phyloP scores from a whole-genome alignment of 2,329 filamentous ascomycete species.

The Colletotrichum scovillei region DNA sequence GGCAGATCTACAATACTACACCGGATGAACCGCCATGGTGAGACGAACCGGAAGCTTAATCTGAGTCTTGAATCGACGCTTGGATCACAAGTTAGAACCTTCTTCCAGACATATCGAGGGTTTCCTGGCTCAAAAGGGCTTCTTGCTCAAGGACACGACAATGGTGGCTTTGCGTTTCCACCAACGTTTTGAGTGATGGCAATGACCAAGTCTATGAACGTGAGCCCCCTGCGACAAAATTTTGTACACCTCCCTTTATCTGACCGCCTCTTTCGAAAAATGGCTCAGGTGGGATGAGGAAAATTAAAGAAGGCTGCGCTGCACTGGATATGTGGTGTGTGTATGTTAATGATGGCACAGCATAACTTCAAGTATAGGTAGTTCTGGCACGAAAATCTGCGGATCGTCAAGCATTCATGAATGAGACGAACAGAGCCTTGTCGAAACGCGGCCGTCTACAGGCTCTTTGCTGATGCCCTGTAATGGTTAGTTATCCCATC shows the following conservation, averaged over 20 bases:
- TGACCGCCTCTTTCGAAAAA: background rate
- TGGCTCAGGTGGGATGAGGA: background rate
- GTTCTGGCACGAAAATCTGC: too few species aligned
- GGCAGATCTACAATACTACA: background rate
- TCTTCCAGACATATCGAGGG: background rate
- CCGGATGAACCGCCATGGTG: background rate
- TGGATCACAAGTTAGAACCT: background rate
- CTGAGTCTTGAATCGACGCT: background rate
- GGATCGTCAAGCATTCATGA: too few species aligned
- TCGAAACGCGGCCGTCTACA: too few species aligned
- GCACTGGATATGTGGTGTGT: background rate
- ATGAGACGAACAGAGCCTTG: too few species aligned
- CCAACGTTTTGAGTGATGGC: background rate
- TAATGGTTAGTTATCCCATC: too few species aligned
- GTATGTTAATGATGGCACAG: too few species aligned
- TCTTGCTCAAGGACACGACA: background rate
- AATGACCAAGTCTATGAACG: background rate
- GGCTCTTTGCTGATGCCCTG: too few species aligned
- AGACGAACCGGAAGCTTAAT: slow-evolving; percentile 3
- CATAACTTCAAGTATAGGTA: too few species aligned
- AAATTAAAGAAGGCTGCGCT: background rate
- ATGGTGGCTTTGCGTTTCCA: background rate
- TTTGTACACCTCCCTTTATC: background rate
- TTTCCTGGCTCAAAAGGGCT: background rate
- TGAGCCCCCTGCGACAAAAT: background rate